phyloP scores from a whole-genome alignment of 2,329 filamentous ascomycete genomes.

The Trichoderma breve region DNA sequence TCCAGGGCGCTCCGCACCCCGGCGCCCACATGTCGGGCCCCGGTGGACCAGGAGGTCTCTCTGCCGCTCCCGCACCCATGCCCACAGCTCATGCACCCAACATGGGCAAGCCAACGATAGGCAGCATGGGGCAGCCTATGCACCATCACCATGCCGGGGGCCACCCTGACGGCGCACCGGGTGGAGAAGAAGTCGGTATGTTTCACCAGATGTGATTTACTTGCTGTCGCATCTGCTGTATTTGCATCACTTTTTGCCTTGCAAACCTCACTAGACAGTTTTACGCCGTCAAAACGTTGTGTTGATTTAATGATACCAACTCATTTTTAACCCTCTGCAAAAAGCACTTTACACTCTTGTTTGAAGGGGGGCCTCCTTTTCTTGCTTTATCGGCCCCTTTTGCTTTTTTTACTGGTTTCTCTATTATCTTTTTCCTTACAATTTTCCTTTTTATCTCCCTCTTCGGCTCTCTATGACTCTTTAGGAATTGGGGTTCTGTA shows the following conservation, averaged over 20 bases:
- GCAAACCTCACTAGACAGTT: constrained; percentile 25
- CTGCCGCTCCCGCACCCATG: constrained; percentile 62
- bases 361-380: constrained; percentile 18
- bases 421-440: constrained; percentile 28
- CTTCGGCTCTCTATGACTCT: constrained; percentile 24
- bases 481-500: constrained; percentile 30
- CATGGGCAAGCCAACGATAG: constrained; percentile 66
- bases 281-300: constrained; percentile 30
- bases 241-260: constrained; percentile 33
- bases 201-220: constrained; percentile 83
- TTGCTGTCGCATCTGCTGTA: constrained; percentile 40
- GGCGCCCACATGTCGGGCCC: constrained; percentile 65
- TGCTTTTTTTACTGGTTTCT: constrained; percentile 23
- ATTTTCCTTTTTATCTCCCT: constrained; percentile 28
- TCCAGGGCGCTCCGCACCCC: constrained; percentile 58
- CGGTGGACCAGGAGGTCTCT: constrained; percentile 62
- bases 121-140: constrained; percentile 62
- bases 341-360: constrained; percentile 29
- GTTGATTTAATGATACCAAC: constrained; percentile 42
- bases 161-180: constrained; percentile 54
- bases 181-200: constrained; percentile 92
- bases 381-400: constrained; percentile 25
- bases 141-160: constrained; percentile 62
- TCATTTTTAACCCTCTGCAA: constrained; percentile 23
- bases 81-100: constrained; percentile 50